Evolutionary conservation across 1,284 basidiomycete species (phyloP), one percentile per base, ranked within the genome.

Genomic region (Ganoderma sinense): DNA sequence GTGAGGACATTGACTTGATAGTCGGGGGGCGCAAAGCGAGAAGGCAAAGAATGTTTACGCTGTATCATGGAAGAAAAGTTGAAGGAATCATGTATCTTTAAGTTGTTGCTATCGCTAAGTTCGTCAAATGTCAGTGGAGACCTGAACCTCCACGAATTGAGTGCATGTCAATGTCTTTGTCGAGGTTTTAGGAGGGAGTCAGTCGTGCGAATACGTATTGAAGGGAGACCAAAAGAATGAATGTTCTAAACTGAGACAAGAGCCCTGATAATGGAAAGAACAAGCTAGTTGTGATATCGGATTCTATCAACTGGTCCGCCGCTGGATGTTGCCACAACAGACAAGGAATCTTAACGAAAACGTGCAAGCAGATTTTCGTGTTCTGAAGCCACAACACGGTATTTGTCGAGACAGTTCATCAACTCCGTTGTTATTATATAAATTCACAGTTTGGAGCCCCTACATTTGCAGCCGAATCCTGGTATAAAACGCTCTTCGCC

Each of bases 11-110:
- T 39, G 20, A 39, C 20, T 39, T 36, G 33, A 39, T 23, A 33
- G 13, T n/a, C n/a, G 23, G 33, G 56, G 20, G 56, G n/a, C 36
- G 33, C 11, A 56, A 20, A 33, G 56, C 20, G 20, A 67, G 65
- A 66, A 59, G 65, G 59, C 48, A 26, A 45, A 56, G 56, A n/a
- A 36, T 62, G 64, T 51, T 26, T 56, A 67, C 40, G 70, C 68
- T 74, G 70, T 70, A 74, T 70, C 69, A 68, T 65, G 64, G 72
- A 69, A 66, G 70, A 55, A 55, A 71, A 48, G 29, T 39, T 13
- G 20, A 65, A 65, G 65, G 66, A 64, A 29, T 64, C 65, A 29
- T 70, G 71, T 73, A 73, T 73, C 63, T 45, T 26, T 45, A 64
- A 63, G 23, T 23, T 29, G 48, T 53, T 13, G 26, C 48, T 53